A percentile compares a stretch with the other conserved stretches of the same genome.
phyloP scores from a whole-genome alignment of 192 early-diverging fungal genomes.

The Phycomyces blakesleeanus region DNA sequence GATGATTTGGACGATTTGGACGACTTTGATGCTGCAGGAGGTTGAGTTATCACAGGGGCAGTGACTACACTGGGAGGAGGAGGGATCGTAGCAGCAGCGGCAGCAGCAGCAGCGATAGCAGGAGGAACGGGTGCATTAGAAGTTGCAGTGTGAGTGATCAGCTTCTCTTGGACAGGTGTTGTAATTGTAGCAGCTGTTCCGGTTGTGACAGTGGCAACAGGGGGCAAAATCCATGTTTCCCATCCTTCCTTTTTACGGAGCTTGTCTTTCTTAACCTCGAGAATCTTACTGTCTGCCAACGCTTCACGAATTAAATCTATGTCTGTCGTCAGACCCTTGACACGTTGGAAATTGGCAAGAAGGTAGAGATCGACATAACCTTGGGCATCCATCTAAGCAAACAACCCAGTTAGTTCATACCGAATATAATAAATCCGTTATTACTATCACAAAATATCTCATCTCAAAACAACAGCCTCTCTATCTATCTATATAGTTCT shows the following conservation, averaged over 20 bases:
- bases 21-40: conserved; percentile 10
- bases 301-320: conserved; percentile 58
- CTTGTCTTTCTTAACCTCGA: conserved; percentile 36
- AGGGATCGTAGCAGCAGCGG: not conserved
- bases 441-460: too few relatives aligned
- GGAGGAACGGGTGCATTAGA: too few relatives aligned
- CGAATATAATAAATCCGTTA: too few relatives aligned
- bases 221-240: conserved; percentile 78
- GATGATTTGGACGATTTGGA: not conserved
- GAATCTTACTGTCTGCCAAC: conserved; percentile 38
- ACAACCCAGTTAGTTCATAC: too few relatives aligned
- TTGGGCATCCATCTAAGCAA: conserved; percentile 79
- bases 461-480: too few relatives aligned
- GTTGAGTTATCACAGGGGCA: not conserved
- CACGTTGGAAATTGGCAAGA: conserved; percentile 86
- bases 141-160: not conserved
- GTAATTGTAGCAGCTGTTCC: not conserved
- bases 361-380: conserved; percentile 80
- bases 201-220: conserved; percentile 4
- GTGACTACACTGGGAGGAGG: not conserved
- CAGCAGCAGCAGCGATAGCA: not conserved
- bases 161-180: conserved; percentile 2
- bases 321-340: conserved; percentile 69
- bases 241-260: conserved; percentile 76
- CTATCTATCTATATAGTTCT: too few relatives aligned